Conservation (phyloP, 2,329 filamentous ascomycete species). For the Fusarium devonianum region DNA sequence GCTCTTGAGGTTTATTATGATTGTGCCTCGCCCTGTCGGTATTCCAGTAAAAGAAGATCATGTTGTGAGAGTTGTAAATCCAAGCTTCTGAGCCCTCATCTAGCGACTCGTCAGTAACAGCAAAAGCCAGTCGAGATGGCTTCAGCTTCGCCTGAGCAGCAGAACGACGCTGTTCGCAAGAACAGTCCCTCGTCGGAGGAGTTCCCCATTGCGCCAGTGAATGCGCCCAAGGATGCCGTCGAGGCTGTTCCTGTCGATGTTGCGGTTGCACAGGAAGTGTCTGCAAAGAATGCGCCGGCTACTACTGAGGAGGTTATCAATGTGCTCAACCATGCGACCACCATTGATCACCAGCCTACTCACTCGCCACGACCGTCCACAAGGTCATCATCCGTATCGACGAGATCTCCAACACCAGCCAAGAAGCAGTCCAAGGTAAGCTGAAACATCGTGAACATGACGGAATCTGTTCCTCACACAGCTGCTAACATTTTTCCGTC, state of each 20-base stretch:
- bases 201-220: not conserved
- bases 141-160: conserved; percentile 8
- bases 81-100: not conserved
- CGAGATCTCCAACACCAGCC: conserved; percentile 8
- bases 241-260: not conserved
- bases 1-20: not conserved
- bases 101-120: conserved; percentile 8
- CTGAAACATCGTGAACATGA: not conserved
- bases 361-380: conserved; percentile 17
- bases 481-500: conserved; percentile 8
- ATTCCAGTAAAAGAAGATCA: not conserved
- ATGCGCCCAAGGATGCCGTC: not conserved
- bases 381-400: conserved; percentile 20
- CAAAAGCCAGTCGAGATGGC: conserved; percentile 19
- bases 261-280: not conserved
- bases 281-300: not conserved
- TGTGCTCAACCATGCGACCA: not conserved
- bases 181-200: not conserved
- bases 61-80: conserved; percentile 1
- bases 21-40: not conserved
- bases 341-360: conserved; percentile 9
- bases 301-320: conserved; percentile 10
- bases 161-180: conserved; percentile 1
- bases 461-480: not conserved
- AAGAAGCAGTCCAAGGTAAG: conserved; percentile 23